Conservation (phyloP, 352 stramenopile genomes). For the Pythium myriotylum region DNA sequence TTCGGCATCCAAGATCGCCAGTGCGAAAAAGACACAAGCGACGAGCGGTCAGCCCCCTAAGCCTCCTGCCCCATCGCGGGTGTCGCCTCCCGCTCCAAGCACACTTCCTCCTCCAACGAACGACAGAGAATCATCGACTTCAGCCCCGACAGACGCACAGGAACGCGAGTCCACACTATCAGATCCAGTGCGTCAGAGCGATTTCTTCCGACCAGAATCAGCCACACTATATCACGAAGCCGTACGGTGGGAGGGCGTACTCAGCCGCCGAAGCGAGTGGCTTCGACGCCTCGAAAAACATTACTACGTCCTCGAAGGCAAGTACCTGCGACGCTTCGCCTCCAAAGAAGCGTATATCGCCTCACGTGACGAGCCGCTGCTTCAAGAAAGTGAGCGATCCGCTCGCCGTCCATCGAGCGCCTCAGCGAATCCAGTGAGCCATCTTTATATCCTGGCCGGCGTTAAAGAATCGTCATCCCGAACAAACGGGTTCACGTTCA, state of each 20-base stretch:
- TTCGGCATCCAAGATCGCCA: not conserved
- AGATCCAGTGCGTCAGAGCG: constrained; percentile 17
- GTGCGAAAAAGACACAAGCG: not conserved
- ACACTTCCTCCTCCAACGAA: not conserved
- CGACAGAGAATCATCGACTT: too few relatives aligned
- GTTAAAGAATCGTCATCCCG: constrained; percentile 85
- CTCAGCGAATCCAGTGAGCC: constrained; percentile 50
- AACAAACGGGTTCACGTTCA: constrained; percentile 87
- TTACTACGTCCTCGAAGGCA: constrained; percentile 87
- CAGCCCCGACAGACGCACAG: too few relatives aligned
- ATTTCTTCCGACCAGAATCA: constrained; percentile 35
- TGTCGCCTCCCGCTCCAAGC: not conserved
- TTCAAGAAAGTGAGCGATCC: constrained; percentile 50
- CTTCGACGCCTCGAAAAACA: constrained; percentile 80
- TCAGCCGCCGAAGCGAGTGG: constrained; percentile 84
- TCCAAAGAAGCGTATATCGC: constrained; percentile 86
- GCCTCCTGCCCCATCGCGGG: constrained; percentile 3
- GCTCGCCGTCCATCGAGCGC: constrained; percentile 43
- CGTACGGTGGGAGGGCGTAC: constrained; percentile 82
- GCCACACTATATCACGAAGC: constrained; percentile 78
- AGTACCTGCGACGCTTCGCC: constrained; percentile 80
- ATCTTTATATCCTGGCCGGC: constrained; percentile 79
- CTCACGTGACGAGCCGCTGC: constrained; percentile 70
- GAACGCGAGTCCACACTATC: not conserved
- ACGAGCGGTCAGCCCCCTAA: constrained; percentile 6